Evolutionary conservation across 163 green algal genomes (phyloP), one percentile per base, ranked within the genome.

Genomic region (Trebouxia gelatinosa): DNA sequence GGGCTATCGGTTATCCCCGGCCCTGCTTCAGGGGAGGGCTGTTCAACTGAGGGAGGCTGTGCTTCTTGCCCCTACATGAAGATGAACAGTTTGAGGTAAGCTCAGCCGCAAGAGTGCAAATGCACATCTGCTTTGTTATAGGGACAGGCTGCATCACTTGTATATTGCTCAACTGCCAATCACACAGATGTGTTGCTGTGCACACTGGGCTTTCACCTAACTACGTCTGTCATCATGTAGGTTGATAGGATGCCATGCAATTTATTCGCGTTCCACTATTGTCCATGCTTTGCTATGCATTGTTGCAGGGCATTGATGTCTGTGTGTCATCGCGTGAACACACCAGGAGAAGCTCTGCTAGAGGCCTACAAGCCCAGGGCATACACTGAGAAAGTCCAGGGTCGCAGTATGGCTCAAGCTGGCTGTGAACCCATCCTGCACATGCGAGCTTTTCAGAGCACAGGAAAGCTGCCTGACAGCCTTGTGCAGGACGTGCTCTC

Each of bases 51-150:
- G 81, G 96, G 96, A 34, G 96, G 96, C 70, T 99, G 96, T 82
- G 96, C 96, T 0, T 92, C 91, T 32, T 99, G 96, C 90, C 96
- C 95, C 0, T 99, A 97, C 88, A 99, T 99, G 96, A 98, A 98
- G 85, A 97, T 98, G 94, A 98, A 98, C 89, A 93, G 76, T 21
- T 85, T 98, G 65, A 46, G 65, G 61, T 83, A 51, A 70, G 84
- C n/a, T n/a, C n/a, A n/a, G n/a, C n/a, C n/a, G n/a, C n/a, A n/a
- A n/a, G n/a, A n/a, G n/a, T n/a, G n/a, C n/a, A n/a, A n/a, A n/a
- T n/a, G n/a, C n/a, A n/a, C n/a, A n/a, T n/a, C n/a, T n/a, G n/a
- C n/a, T n/a, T n/a, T n/a, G n/a, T n/a, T n/a, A n/a, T n/a, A n/a
- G n/a, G n/a, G n/a, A n/a, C n/a, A n/a, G n/a, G n/a, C n/a, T n/a